Conservation (phyloP, 2,329 filamentous ascomycete genomes). For the Monosporascus sp. region DNA sequence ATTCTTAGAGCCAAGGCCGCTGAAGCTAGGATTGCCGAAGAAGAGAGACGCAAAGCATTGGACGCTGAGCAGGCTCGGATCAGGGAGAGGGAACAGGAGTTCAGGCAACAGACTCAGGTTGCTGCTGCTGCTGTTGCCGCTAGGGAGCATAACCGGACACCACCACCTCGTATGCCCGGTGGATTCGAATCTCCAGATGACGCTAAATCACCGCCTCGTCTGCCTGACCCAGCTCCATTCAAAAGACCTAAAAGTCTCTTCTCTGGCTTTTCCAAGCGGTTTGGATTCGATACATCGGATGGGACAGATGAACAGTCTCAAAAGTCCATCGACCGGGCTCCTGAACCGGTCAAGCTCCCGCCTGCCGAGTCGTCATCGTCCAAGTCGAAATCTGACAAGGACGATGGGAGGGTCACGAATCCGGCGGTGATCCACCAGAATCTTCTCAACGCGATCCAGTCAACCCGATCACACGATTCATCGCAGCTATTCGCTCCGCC, state of each 20-base stretch:
- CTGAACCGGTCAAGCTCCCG: constrained; percentile 13
- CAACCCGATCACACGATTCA: constrained; percentile 73
- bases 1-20: constrained; percentile 85
- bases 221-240: constrained; percentile 32
- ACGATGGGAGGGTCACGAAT: constrained; percentile 52
- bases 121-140: constrained; percentile 31
- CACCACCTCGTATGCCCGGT: constrained; percentile 62
- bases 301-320: constrained; percentile 40
- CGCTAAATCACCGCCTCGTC: constrained; percentile 16
- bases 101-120: constrained; percentile 41
- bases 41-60: constrained; percentile 68
- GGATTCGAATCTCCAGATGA: constrained; percentile 46
- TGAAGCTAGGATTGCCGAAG: constrained; percentile 82
- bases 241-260: constrained; percentile 56
- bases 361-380: constrained; percentile 15
- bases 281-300: constrained; percentile 58
- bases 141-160: constrained; percentile 35
- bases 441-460: constrained; percentile 71
- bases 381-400: constrained; percentile 14
- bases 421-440: constrained; percentile 62
- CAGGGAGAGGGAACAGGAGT: constrained; percentile 48
- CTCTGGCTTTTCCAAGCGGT: constrained; percentile 60
- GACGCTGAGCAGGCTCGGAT: constrained; percentile 68
- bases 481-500: constrained; percentile 69
- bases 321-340: constrained; percentile 36